Percentiles rank a stretch among this genome's conserved stretches.
Conservation (phyloP, 768 basidiomycete genomes). For the Macrolepiota dolichaula region DNA sequence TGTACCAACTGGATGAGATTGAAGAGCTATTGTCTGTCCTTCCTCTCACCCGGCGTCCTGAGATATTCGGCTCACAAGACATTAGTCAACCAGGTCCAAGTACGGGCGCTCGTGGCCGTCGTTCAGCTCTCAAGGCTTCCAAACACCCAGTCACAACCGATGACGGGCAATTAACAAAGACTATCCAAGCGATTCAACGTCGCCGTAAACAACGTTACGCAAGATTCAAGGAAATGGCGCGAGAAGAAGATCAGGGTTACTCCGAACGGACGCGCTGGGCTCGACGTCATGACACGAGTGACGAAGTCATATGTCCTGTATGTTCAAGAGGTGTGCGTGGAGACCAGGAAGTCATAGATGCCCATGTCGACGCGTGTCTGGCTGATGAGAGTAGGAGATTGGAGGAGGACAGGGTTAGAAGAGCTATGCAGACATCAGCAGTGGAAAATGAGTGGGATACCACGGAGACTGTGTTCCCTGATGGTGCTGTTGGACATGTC, state of each 20-base stretch:
- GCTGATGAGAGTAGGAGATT: slow-evolving; percentile 47
- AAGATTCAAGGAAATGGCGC: slow-evolving; percentile 64
- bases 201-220: slow-evolving; percentile 65
- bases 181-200: slow-evolving; percentile 60
- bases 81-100: slow-evolving; percentile 27
- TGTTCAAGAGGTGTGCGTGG: slow-evolving; percentile 57
- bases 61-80: not conserved
- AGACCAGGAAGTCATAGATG: slow-evolving; percentile 70
- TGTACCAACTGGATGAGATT: slow-evolving; percentile 40
- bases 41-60: not conserved
- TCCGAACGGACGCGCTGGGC: slow-evolving; percentile 26
- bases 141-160: slow-evolving; percentile 23
- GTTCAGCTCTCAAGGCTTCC: slow-evolving; percentile 37
- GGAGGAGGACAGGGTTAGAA: slow-evolving; percentile 39
- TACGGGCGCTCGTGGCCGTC: slow-evolving; percentile 29
- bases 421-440: slow-evolving; percentile 22
- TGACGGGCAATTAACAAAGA: slow-evolving; percentile 45
- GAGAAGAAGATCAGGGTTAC: slow-evolving; percentile 52
- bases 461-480: slow-evolving; percentile 14
- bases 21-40: slow-evolving; percentile 48
- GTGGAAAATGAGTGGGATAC: slow-evolving; percentile 30
- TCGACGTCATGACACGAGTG: slow-evolving; percentile 25
- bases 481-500: slow-evolving; percentile 36
- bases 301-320: slow-evolving; percentile 64
- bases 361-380: slow-evolving; percentile 80